Conservation (phyloP, 306 rosid species). For the Acacia acuminata region DNA sequence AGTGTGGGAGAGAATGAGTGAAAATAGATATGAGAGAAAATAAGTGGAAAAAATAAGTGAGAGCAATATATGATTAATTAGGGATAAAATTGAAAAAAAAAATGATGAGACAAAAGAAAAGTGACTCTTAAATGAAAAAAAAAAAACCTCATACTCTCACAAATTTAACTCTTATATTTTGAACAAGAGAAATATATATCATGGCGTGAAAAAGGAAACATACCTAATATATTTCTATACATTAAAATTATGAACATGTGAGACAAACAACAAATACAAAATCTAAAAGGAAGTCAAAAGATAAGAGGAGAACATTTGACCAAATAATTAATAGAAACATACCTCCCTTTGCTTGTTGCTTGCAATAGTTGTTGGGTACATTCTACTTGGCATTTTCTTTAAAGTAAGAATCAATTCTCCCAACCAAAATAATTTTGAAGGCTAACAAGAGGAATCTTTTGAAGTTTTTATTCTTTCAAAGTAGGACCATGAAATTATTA, state of each 20-base stretch:
- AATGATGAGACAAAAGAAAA: too few species aligned
- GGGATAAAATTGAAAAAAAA: too few species aligned
- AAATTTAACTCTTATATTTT: too few species aligned
- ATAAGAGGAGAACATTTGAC: slow-evolving; percentile 6
- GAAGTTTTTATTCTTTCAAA: not conserved
- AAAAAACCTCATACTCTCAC: too few species aligned
- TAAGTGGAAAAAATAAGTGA: too few species aligned
- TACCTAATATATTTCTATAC: too few species aligned
- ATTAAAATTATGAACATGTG: not conserved
- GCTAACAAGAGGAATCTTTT: not conserved
- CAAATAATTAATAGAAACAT: not conserved
- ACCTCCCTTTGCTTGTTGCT: not conserved
- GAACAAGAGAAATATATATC: too few species aligned
- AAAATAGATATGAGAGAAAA: too few species aligned
- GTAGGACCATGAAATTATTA: not conserved
- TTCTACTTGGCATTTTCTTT: not conserved
- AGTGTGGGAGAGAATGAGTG: too few species aligned
- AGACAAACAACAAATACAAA: not conserved
- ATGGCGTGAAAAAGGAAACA: too few species aligned
- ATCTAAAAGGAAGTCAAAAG: not conserved
- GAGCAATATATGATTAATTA: too few species aligned
- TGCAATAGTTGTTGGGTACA: not conserved
- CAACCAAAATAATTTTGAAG: not conserved
- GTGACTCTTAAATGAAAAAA: too few species aligned
- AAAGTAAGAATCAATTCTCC: not conserved